Evolutionary conservation across 306 rosid species (phyloP), one percentile per base, ranked within the genome.

Genomic region (Quillaja saponaria): DNA sequence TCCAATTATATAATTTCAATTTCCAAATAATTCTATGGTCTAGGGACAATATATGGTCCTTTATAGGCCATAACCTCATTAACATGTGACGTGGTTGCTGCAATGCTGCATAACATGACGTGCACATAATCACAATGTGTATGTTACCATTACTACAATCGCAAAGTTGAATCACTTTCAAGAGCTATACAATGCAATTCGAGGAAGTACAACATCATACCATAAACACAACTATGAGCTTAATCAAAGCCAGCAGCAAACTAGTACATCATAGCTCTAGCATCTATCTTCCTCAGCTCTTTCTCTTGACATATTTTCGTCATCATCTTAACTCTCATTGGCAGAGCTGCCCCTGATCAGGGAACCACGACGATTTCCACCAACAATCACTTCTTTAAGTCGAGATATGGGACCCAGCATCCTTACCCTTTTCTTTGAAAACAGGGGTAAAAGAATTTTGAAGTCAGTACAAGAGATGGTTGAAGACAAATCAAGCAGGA

Each of bases 331-430:
- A 49, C 52, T 75, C 66, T 71, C 86, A 38, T 71, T 67, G 0
- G 85, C 48, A 75, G 91, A 34, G 77, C 87, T 72, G 72, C 81
- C 83, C 71, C 79, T 69, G 70, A 85, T 66, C 34, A 82, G 48
- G 66, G 97, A 85, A 35, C 95, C 81, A 3, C 81, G 91, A 16
- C 87, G 85, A 11, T 89, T 78, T 48, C 95, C 88, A 21, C 90
- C 91, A 50, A 87, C 84, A 31, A 94, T 80, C 67, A 76, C 87
- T 20, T 85, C 96, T 77, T 94, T 94, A 68, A 94, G 87, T 48
- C 97, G 85, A 64, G 77, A 46, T 41, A 89, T 81, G 55, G 96
- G 91, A 58, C 80, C 86, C 46, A 89, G 71, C 68, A 80, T 68
- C 78, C 80, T 81, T 75, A 85, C 74, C 56, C 82, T 68, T 35